Base-by-base conservation (phyloP, 2,329 filamentous ascomycete species). In the Dactylellina drechsleri region DNA sequence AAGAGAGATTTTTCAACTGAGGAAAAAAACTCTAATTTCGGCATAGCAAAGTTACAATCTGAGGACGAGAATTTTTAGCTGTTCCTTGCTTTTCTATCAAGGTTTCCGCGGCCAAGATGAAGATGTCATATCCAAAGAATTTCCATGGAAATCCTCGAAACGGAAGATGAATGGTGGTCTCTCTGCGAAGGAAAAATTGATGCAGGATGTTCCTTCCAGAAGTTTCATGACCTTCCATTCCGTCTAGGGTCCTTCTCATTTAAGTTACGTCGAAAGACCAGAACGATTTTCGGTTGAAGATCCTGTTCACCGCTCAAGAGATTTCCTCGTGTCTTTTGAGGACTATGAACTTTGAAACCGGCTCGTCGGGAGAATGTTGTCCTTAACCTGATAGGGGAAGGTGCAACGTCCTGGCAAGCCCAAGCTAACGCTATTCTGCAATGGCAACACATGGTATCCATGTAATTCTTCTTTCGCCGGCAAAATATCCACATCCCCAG, bases 261-360 rank as follows among this genome's bases (percentile, higher is more conserved):
- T 65, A 52, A 71, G 58, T 43, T 64, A 52, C 28, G 43, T 43
- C 45, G 45, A 28, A 31, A 64, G 59, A 58, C 13, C 16, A 49
- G 40, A 18, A 43, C 49, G 56, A 68, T 68, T 68, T 56, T 50
- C 43, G 57, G 58, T 18, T 47, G 66, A 62, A 70, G 66, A 62
- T 56, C 60, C 67, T 59, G 45, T 60, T 64, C 67, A 47, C 66
- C 62, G 13, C 13, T 15, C 13, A 47, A 49, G 61, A 66, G 54
- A 67, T 68, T 75, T 65, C 47, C 43, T 59, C 54, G 50, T 31
- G 16, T 60, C 54, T 64, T 59, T 52, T 52, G 61, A 67, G 67
- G 71, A 64, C 64, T 43, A 53, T 68, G 58, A 23, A 65, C 67
- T 64, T 41, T 75, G 71, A 75, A 75, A 75, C 71, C 71, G 71